A percentile compares a stretch with the other conserved stretches of the same genome.
Evolutionary conservation across 176 grass and related monocot genomes (phyloP).

Genomic region (Avena insularis): DNA sequence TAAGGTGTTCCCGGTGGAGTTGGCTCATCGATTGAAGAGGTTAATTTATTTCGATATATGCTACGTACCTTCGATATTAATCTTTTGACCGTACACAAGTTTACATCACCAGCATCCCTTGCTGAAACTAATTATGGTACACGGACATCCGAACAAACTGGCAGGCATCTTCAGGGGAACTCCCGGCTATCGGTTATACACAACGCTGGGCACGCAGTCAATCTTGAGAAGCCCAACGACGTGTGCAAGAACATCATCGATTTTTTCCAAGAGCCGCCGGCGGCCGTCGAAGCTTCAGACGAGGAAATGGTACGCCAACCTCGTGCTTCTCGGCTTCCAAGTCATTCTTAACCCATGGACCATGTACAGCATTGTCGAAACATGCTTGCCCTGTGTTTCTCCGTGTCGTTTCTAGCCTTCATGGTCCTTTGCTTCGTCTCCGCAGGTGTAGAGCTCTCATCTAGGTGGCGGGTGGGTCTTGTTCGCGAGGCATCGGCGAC

Average conservation of each 20-base stretch:
- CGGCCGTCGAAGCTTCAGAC: conserved; percentile 1
- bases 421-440: neutral
- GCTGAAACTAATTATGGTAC: neutral
- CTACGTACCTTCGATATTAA: neutral
- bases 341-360: neutral
- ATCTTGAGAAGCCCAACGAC: conserved; percentile 83
- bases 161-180: conserved; percentile 82
- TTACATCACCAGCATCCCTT: neutral
- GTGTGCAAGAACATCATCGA: conserved; percentile 62
- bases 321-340: neutral
- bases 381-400: neutral
- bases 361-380: neutral
- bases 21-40: conserved; percentile 90
- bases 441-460: conserved; percentile 8
- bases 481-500: neutral
- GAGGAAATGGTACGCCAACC: conserved; percentile 37
- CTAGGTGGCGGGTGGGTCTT: neutral
- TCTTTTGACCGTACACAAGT: neutral
- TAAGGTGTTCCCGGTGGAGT: conserved; percentile 84
- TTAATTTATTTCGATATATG: conserved; percentile 4
- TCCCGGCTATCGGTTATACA: conserved; percentile 70
- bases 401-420: too few relatives aligned
- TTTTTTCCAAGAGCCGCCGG: conserved; percentile 54
- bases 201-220: conserved; percentile 91
- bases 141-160: conserved; percentile 19